Base-by-base conservation (phyloP, 805 yeast genomes). In the Clavispora phyllophila region DNA sequence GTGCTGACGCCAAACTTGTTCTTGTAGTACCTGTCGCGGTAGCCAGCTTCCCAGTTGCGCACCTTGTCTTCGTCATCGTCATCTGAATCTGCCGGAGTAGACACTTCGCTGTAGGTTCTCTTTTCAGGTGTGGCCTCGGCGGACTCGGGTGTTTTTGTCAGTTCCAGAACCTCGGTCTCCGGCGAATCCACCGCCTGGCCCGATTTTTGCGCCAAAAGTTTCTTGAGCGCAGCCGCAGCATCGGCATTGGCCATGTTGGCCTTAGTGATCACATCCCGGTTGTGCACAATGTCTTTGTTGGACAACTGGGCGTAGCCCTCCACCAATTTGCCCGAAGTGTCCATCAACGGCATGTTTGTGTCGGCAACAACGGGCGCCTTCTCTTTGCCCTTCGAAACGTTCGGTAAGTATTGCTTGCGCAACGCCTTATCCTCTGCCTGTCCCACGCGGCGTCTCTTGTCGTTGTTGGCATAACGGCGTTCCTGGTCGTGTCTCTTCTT, bases 1-100 rank as follows among this genome's bases (percentile, higher is more conserved):
- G 75, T 72, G 3, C 65, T 54, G 8, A 81, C 71, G 45, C 78
- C 76, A 57, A 89, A 88, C 63, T 93, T 93, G 32, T 75, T 68
- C 45, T 73, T 68, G 58, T 93, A 93, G 62, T 93, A 93, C 39
- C 99, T 71, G 42, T 76, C 79, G 40, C 77, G 78, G 63, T 87
- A 93, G 0, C 99, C 99, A 0, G 93, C 83, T 60, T 88, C 95
- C 81, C 87, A 84, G 48, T 87, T 64, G 51, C 81, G 77, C 26
- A 90, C 57, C 15, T 39, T 40, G 39, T 59, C 61, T 4, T 49
- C 82, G 7, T 72, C 65, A 45, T 75, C 81, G 25, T 61, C 70
- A 29, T 58, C 73, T 37, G 36, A 31, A 4, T 31, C 43, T 26
- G 8, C 28, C 13, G 19, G 29, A 10, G 35, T 14, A 14, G 22